Conservation (phyloP, 108 stramenopile species). For the Pseudonitzschia delicatissima region DNA sequence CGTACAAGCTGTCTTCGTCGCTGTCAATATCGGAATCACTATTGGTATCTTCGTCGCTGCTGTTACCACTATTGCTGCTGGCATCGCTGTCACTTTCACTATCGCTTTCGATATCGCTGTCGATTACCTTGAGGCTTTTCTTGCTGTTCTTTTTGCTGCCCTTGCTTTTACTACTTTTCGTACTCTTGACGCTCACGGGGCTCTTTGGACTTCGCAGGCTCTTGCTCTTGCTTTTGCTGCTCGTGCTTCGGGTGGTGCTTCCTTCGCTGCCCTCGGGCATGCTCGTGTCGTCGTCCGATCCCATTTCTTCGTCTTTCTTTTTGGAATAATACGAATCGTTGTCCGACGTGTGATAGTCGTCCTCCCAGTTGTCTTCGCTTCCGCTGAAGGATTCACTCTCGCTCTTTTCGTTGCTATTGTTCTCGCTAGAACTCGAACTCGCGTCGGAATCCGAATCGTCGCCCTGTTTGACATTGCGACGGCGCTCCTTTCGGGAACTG, state of each 20-base stretch:
- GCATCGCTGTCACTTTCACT: not conserved
- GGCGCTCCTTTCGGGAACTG: no score
- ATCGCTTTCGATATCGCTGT: slow-evolving; percentile 2
- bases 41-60: not conserved
- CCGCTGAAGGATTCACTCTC: no score
- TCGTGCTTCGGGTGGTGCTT: not conserved
- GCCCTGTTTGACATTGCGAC: no score
- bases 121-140: not conserved
- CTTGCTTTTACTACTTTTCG: not conserved
- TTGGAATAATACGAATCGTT: no score
- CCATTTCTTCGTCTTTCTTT: no score
- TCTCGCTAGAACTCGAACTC: no score
- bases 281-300: no score
- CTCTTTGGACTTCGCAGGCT: not conserved
- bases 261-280: no score
- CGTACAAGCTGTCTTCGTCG: not conserved
- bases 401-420: no score
- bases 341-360: no score
- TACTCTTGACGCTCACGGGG: not conserved
- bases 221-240: not conserved
- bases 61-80: not conserved
- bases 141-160: not conserved
- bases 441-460: no score
- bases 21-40: not conserved
- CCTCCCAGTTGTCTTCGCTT: no score